Evolutionary conservation across 192 early-diverging fungal genomes (phyloP), one percentile per base, ranked within the genome.

Genomic region (Coemansia asiatica): DNA sequence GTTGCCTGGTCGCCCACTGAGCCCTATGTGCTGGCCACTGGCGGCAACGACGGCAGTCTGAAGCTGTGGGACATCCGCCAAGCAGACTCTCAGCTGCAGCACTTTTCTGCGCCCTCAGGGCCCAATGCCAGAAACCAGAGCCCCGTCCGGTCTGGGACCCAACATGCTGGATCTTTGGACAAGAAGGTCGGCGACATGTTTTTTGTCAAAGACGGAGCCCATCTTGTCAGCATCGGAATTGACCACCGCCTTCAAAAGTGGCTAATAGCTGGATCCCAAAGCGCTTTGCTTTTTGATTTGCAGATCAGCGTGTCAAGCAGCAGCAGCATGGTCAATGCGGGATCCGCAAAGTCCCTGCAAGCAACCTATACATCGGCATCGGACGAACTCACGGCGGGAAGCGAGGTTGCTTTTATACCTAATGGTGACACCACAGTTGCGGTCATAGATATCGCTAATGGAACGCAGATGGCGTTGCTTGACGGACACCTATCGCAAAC

Each of bases 21-120:
- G 49, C 89, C 93, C 55, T 87, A 79, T 70, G 54, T 86, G 26
- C 68, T 97, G 16, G 92, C 86, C 3, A 87, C 93, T 25, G 94
- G 91, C 56, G 87, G 91, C 83, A 84, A 75, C 48, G 91, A 93
- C 63, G 85, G 86, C 21, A 86, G 83, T 2, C 69, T 92, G 3
- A 79, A 86, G 13, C 65, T 95, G 47, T 97, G 95, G 95, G 95
- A 97, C 72, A 87, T 94, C 29, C 87, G 95, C 35, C 88, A 87
- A 59, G 85, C 92, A 7, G 69, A 84, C 18, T 66, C 92, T 6
- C 89, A 86, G 23, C 48, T 96, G 7, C 66, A 76, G 36, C 40
- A 8, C 10, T 13, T 44, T 13, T 16, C 40, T 36, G 35, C 35
- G 6, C 35, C 35, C 35, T 36, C 40, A 9, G 40, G 1, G 2